Conservation (phyloP, 306 rosid genomes). For the Casuarina equisetifolia region DNA sequence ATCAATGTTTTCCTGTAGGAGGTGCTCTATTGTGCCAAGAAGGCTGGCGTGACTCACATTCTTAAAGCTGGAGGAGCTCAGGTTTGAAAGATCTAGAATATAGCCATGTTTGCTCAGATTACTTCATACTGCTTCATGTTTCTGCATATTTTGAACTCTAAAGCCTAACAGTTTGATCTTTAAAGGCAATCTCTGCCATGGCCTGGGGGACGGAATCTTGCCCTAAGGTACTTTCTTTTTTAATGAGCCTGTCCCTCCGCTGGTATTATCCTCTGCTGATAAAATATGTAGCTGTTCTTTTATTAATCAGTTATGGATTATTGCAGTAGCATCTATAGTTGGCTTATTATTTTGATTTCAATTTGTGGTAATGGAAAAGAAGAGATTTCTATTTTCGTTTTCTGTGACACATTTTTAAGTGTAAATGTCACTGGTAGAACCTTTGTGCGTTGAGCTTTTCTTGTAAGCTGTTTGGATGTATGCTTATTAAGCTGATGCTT, state of each 20-base stretch:
- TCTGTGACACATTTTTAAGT: neutral
- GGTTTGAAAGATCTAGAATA: constrained; percentile 49
- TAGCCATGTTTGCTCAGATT: constrained; percentile 10
- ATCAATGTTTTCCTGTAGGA: constrained; percentile 55
- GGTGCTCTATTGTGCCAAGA: constrained; percentile 95
- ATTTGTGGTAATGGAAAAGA: neutral
- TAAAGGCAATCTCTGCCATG: constrained; percentile 94
- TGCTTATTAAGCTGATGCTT: neutral
- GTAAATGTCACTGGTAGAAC: neutral
- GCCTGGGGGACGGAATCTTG: constrained; percentile 99
- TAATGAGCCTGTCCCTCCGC: constrained; percentile 2
- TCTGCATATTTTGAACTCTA: neutral
- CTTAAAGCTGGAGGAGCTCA: constrained; percentile 99
- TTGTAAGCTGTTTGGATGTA: neutral
- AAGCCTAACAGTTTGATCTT: constrained; percentile 15
- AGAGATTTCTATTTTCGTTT: neutral
- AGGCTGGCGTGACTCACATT: constrained; percentile 97
- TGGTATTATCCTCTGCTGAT: neutral
- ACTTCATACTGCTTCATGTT: constrained; percentile 5
- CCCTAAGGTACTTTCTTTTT: constrained; percentile 69
- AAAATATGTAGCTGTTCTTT: neutral
- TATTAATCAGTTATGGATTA: neutral
- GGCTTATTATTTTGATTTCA: neutral
- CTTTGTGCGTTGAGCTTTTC: neutral
- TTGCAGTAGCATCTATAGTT: neutral